A percentile compares a stretch with the other conserved stretches of the same genome.
Evolutionary conservation across 1,284 basidiomycete species (phyloP).

Genomic region (Naganishia liquefaciens): DNA sequence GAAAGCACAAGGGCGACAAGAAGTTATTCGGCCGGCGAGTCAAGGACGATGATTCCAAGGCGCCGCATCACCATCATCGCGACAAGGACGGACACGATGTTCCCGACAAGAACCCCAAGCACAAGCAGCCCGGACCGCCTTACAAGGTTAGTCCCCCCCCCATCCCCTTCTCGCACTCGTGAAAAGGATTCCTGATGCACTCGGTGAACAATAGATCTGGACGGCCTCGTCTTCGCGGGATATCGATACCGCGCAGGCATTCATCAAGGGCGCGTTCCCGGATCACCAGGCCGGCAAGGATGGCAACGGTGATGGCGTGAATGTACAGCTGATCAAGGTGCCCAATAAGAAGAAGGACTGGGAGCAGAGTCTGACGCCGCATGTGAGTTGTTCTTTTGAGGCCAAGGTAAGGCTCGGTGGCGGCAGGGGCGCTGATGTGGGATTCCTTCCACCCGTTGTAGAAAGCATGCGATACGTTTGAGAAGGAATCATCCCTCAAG

Average conservation of each 20-base stretch:
- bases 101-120: constrained; percentile 29
- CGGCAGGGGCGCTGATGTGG: constrained; percentile 2
- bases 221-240: constrained; percentile 53
- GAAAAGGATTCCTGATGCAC: background rate
- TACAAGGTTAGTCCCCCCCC: constrained; percentile 41
- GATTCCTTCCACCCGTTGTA: constrained; percentile 29
- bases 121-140: constrained; percentile 32
- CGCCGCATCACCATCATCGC: constrained; percentile 15
- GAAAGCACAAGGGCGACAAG: constrained; percentile 33
- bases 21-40: constrained; percentile 16
- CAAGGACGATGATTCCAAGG: constrained; percentile 23
- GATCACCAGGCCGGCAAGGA: constrained; percentile 50
- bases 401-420: too few species aligned
- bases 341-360: constrained; percentile 54
- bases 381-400: constrained; percentile 45
- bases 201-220: constrained; percentile 44
- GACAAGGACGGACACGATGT: constrained; percentile 20
- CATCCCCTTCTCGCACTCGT: background rate
- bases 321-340: constrained; percentile 53
- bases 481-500: constrained; percentile 51
- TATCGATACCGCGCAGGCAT: constrained; percentile 53
- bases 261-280: constrained; percentile 55
- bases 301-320: constrained; percentile 53
- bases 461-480: constrained; percentile 55
- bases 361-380: constrained; percentile 53